phyloP scores from a whole-genome alignment of 192 early-diverging fungal genomes.

The Pilaira anomala region DNA sequence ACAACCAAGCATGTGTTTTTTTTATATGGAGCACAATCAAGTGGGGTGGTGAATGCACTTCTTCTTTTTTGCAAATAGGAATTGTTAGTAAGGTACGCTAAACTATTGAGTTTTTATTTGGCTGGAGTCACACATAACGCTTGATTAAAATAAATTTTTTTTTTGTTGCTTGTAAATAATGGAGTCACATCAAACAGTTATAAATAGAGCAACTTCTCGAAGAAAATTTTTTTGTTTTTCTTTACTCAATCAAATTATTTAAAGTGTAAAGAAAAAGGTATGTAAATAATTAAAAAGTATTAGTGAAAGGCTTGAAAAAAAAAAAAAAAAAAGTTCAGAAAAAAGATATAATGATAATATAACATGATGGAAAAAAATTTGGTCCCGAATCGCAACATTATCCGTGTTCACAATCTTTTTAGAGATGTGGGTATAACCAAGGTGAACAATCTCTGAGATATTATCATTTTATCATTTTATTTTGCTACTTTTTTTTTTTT shows the following conservation, averaged over 20 bases:
- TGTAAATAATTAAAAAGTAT: constrained; percentile 3
- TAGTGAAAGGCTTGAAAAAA: neutral
- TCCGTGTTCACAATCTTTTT: constrained; percentile 13
- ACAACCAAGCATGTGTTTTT: too few relatives aligned
- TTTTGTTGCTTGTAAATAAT: neutral
- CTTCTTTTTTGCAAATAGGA: too few relatives aligned
- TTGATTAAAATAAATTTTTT: neutral
- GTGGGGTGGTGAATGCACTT: too few relatives aligned
- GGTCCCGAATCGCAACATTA: constrained; percentile 10
- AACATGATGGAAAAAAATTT: constrained; percentile 16
- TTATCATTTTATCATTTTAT: too few relatives aligned
- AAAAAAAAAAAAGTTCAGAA: neutral
- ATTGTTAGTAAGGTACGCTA: too few relatives aligned
- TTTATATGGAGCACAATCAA: too few relatives aligned
- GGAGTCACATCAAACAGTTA: neutral
- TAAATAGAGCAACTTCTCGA: neutral
- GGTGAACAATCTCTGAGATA: constrained; percentile 29
- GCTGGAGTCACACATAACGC: too few relatives aligned
- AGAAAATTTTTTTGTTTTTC: neutral
- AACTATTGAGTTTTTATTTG: too few relatives aligned
- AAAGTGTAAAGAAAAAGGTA: neutral
- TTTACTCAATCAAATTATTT: neutral
- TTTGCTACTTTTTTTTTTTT: too few relatives aligned
- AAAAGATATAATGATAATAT: neutral
- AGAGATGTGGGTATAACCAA: constrained; percentile 11